phyloP scores from a whole-genome alignment of 805 yeast species.

The Cyberlindnera xylosilytica region DNA sequence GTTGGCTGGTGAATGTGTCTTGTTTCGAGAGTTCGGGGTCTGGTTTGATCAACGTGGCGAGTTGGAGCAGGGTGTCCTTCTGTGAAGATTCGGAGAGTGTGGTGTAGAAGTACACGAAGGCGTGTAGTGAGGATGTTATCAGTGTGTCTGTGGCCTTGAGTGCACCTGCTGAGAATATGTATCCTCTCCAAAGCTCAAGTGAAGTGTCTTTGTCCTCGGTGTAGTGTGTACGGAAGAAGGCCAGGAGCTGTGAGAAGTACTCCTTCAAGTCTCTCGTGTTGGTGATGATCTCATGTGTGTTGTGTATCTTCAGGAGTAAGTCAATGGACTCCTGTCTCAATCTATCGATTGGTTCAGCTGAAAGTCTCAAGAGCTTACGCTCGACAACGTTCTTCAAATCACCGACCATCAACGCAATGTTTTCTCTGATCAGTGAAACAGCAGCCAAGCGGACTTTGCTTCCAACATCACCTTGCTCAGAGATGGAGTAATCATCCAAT shows the following conservation, averaged over 20 bases:
- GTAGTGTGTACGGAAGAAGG: conserved; percentile 21
- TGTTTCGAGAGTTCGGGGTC: conserved; percentile 9
- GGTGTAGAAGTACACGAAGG: conserved; percentile 34
- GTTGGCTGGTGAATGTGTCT: conserved; percentile 12
- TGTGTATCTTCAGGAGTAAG: conserved; percentile 32
- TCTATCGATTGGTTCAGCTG: conserved; percentile 62
- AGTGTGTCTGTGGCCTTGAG: conserved; percentile 45
- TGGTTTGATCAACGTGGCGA: conserved; percentile 30
- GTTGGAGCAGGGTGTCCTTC: conserved; percentile 19
- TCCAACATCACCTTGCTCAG: conserved; percentile 92
- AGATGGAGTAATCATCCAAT: conserved; percentile 73
- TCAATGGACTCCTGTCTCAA: conserved; percentile 42
- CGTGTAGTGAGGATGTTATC: conserved; percentile 39
- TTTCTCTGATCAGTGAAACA: conserved; percentile 36
- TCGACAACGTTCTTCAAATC: conserved; percentile 23
- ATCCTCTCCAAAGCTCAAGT: conserved; percentile 53
- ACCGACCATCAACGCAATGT: conserved; percentile 20
- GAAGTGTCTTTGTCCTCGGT: conserved; percentile 13
- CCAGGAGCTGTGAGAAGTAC: conserved; percentile 31
- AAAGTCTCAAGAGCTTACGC: conserved; percentile 46
- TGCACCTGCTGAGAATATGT: conserved; percentile 54
- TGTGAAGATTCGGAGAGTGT: conserved; percentile 11
- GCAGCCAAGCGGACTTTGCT: conserved; percentile 60
- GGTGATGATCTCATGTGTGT: conserved; percentile 21
- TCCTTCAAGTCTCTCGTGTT: conserved; percentile 16